Evolutionary conservation across 2,329 filamentous ascomycete species (phyloP), one percentile per base, ranked within the genome.

Genomic region (Teratosphaeria nubilosa): DNA sequence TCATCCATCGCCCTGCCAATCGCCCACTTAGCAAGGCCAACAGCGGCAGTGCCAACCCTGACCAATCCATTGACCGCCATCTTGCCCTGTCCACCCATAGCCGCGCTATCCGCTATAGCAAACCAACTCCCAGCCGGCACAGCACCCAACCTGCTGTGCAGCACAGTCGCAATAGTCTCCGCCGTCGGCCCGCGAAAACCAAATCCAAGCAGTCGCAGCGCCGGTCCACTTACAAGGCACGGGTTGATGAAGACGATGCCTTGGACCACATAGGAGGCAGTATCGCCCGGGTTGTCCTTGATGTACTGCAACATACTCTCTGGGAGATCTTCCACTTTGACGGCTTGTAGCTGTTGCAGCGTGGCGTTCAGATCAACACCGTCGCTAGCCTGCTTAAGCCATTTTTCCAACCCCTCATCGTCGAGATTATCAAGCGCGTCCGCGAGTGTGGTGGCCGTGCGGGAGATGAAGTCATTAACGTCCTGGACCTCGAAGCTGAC

Each of bases 251-350:
- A 50, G 2, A 41, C 56, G 22, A 58, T 22, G 57, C 57, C 53
- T 25, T 51, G 27, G 2, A 53, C 27, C 5, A 55, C 32, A 24
- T 55, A 51, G 53, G 51, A 52, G 1, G 31, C 53, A 7, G 57
- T 58, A 14, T 51, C 41, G 11, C 24, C 20, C 9, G 57, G 37
- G 31, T 58, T 55, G 30, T 55, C 57, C 9, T 52, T 24, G 57
- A 58, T 55, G 53, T 37, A 55, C 13, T 58, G 16, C 25, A 27
- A 27, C 11, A 31, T 11, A 14, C 51, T 37, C 10, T 53, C 20
- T 2, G 57, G 53, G 10, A 58, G 37, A 5, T 58, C 52, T 52
- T 55, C 56, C 10, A 58, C 20, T 31, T 58, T 58, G 6, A 55
- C 48, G 9, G 25, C 32, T 51, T 55, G 41, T n/a, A 58, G 53